phyloP scores from a whole-genome alignment of 306 rosid genomes.

The Medicago ruthenica region DNA sequence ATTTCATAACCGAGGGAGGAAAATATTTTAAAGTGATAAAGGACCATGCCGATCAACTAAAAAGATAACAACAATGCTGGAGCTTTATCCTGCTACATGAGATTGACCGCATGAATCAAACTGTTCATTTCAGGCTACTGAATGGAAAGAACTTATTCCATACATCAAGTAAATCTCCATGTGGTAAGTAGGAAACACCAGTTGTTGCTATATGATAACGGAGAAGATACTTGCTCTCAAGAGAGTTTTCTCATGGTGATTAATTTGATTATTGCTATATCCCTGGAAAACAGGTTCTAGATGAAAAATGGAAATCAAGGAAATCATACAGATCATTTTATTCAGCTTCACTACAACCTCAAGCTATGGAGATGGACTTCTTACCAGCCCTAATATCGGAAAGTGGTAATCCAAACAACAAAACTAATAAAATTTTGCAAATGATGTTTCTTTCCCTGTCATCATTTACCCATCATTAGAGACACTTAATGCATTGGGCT shows the following conservation, averaged over 20 bases:
- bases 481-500: background rate
- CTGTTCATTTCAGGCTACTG: constrained; percentile 11
- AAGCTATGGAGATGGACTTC: background rate
- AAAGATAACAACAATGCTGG: background rate
- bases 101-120: constrained; percentile 3
- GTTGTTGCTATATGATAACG: background rate
- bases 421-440: background rate
- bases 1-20: constrained; percentile 14
- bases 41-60: constrained; percentile 31
- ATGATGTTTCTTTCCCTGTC: background rate
- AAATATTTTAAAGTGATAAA: constrained; percentile 28
- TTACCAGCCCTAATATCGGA: background rate
- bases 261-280: constrained; percentile 9
- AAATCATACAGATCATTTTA: constrained; percentile 15
- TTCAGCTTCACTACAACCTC: constrained; percentile 22
- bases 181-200: background rate
- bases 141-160: constrained; percentile 9
- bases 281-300: constrained; percentile 18
- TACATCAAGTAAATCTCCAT: background rate
- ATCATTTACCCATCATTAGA: background rate
- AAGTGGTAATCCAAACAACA: background rate
- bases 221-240: background rate
- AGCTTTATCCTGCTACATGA: constrained; percentile 1
- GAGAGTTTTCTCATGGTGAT: constrained; percentile 18
- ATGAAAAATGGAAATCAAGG: constrained; percentile 16